Evolutionary conservation across 306 rosid species (phyloP), one percentile per base, ranked within the genome.

Genomic region (Cucumis cinereus): DNA sequence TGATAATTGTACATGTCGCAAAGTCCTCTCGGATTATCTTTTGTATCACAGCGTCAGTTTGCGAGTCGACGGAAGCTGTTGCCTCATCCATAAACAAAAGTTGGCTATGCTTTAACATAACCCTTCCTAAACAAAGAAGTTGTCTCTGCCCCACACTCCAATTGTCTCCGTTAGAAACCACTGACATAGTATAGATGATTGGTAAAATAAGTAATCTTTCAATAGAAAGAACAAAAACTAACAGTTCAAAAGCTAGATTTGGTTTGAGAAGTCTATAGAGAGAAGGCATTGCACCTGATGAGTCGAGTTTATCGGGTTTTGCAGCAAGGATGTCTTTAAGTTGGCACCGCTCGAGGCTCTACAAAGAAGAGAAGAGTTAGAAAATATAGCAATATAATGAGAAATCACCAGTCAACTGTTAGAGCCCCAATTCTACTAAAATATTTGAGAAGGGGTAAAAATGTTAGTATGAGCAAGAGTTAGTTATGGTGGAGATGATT

Each of bases 61-160:
- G 97, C 35, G 99, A 92, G 78, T 94, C 99, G 23, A 94, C 99
- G 10, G 99, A 94, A 57, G 97, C 99, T 0, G 99, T 94, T 50
- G 99, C 97, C 68, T 94, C 97, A 45, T 94, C 99, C 97, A 94
- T 90, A 62, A 94, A 94, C 86, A 94, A 77, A 19, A 94, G 79
- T 12, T 90, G 81, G 84, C 99, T 92, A 76, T 76, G 90, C 87
- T 94, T 94, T 36, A 94, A 92, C 96, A 94, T 91, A 3, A 94
- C 97, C 68, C 99, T 76, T 43, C 97, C 97, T 73, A 94, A 80
- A 79, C 99, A 94, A 10, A 94, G 90, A 67, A 94, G 90, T 79
- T 94, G 99, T 82, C 97, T 90, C 80, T 94, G 97, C 62, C 99
- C 99, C 78, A 94, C 99, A 54, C 99, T 94, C 99, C 99, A 94